Evolutionary conservation across 2,329 filamentous ascomycete species (phyloP), one percentile per base, ranked within the genome.

Genomic region (Chaetomium olivaceum): DNA sequence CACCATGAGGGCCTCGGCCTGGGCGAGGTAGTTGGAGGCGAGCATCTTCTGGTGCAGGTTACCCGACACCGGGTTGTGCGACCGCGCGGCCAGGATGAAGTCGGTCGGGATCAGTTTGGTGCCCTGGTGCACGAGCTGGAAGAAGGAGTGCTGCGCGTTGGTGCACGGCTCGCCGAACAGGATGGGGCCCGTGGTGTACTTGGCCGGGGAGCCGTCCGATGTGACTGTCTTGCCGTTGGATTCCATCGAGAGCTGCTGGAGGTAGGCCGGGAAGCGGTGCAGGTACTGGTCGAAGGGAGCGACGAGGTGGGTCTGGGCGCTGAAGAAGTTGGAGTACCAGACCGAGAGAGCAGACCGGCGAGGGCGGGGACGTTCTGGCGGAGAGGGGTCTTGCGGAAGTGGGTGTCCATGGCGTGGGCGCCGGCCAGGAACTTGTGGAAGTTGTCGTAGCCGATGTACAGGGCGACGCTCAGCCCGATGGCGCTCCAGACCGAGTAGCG

Each of bases 121-220:
- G 75, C 95, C 95, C 81, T 99, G 95, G 85, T 99, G 95, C 66
- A 99, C 89, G 57, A 99, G 90, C 86, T 99, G 95, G 90, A 96
- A 99, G 89, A 99, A 99, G 68, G 95, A 98, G 87, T 99, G 95
- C 84, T 99, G 95, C 54, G 95, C 95, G 78, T 99, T 99, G 79
- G 95, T 99, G 80, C 93, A 96, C 62, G 95, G 95, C 85, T 99
- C 95, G 76, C 95, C 95, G 77, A 99, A 99, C 69, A 99, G 84
- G 77, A 99, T 94, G 62, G 95, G 88, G 58, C 95, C 94, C 46
- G 95, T 99, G 65, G 93, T 97, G 84, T 99, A 99, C 83, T 97
- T 97, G 76, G 96, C 93, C 67, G 96, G 87, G 46, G 93, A 89
- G 65, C 87, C 90, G 75, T 95, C 92, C n/a, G 87, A 88, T 68